Conservation (phyloP, 208 protist species). For the Leishmania tarentolae region DNA sequence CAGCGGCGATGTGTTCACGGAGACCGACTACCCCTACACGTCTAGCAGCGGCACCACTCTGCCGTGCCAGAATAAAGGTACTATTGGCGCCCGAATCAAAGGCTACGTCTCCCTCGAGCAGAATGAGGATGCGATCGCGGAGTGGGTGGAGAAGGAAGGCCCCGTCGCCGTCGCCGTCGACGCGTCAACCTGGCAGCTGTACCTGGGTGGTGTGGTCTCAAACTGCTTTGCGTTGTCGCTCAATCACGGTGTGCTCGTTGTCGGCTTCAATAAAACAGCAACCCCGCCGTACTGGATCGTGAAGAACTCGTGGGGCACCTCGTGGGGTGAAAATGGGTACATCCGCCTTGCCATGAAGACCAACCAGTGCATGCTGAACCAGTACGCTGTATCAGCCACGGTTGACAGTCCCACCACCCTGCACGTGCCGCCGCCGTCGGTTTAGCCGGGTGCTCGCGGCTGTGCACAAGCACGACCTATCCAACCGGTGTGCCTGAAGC, state of each 20-base stretch:
- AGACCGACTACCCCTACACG: conserved; percentile 89
- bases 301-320: conserved; percentile 90
- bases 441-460: conserved; percentile 32
- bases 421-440: conserved; percentile 16
- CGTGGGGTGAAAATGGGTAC: conserved; percentile 92
- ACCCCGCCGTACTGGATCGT: conserved; percentile 87
- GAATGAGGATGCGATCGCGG: conserved; percentile 79
- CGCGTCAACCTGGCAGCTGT: conserved; percentile 77
- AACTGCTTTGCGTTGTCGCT: conserved; percentile 64
- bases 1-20: conserved; percentile 69
- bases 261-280: conserved; percentile 76
- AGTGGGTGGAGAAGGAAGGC: conserved; percentile 71
- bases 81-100: conserved; percentile 73
- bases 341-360: conserved; percentile 84
- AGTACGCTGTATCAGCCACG: conserved; percentile 59
- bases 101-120: conserved; percentile 65
- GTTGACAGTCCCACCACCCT: conserved; percentile 30
- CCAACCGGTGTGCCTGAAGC: background rate
- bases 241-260: conserved; percentile 92
- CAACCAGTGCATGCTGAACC: conserved; percentile 81
- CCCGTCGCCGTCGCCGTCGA: conserved; percentile 94
- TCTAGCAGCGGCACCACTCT: conserved; percentile 44
- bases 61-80: conserved; percentile 40
- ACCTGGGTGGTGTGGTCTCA: conserved; percentile 80
- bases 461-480: conserved; percentile 45